phyloP scores from a whole-genome alignment of 2,329 filamentous ascomycete species.

The Teratosphaeria viscida region DNA sequence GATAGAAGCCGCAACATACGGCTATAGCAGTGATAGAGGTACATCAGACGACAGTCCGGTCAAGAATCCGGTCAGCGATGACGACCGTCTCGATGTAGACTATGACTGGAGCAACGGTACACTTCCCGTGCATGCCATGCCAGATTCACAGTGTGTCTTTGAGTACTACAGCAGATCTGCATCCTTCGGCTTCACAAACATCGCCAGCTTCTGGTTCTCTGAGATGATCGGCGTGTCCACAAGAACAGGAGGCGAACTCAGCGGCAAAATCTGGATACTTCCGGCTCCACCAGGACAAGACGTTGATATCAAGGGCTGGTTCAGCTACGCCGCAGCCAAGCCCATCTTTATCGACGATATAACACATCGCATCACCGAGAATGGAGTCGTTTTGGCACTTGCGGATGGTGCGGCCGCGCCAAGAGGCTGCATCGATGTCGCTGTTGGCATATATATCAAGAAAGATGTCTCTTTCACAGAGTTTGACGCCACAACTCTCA shows the following conservation, averaged over 20 bases:
- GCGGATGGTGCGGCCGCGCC: slow-evolving; percentile 7
- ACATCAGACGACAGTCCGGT: neutral
- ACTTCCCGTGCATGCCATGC: neutral
- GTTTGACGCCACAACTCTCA: slow-evolving; percentile 25
- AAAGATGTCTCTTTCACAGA: slow-evolving; percentile 23
- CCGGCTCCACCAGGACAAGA: slow-evolving; percentile 26
- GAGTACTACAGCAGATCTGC: slow-evolving; percentile 5
- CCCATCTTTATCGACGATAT: slow-evolving; percentile 24
- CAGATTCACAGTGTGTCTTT: slow-evolving; percentile 6
- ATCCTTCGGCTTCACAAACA: slow-evolving; percentile 7
- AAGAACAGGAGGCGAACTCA: slow-evolving; percentile 16
- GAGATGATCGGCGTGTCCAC: slow-evolving; percentile 17
- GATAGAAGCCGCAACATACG: neutral
- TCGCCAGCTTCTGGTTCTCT: slow-evolving; percentile 15
- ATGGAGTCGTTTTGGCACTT: slow-evolving; percentile 11
- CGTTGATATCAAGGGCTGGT: slow-evolving; percentile 25
- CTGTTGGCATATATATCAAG: slow-evolving; percentile 28
- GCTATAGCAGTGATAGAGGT: neutral
- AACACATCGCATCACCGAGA: slow-evolving; percentile 16
- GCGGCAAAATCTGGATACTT: slow-evolving; percentile 30
- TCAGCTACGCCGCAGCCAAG: slow-evolving; percentile 28
- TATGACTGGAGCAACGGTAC: neutral
- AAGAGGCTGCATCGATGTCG: slow-evolving; percentile 27
- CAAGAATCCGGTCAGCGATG: neutral
- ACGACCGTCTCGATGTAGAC: neutral